Evolutionary conservation across 2,329 filamentous ascomycete genomes (phyloP).

Genomic region (Neoscytalidium dimidiatum): DNA sequence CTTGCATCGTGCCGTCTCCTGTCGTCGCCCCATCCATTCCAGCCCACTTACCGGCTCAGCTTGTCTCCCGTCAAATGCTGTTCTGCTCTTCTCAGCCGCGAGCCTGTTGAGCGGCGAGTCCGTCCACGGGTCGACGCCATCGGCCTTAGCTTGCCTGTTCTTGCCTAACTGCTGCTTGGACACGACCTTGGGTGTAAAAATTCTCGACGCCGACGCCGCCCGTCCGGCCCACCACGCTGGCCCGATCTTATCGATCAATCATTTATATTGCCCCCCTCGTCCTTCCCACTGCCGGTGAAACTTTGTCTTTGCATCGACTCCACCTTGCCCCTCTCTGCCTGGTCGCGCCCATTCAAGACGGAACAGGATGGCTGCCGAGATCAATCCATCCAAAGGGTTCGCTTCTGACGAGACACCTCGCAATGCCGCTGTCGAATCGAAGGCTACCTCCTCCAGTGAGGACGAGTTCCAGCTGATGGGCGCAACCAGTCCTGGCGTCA

Average conservation of each 20-base stretch:
- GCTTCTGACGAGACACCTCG: not conserved
- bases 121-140: not conserved
- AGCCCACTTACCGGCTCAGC: too few relatives aligned
- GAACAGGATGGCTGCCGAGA: conserved; percentile 1
- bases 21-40: not conserved
- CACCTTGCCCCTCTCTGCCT: not conserved
- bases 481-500: conserved; percentile 54
- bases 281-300: not conserved
- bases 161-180: not conserved
- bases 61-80: not conserved
- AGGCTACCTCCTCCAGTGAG: conserved; percentile 2
- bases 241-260: conserved; percentile 15
- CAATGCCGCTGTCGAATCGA: not conserved
- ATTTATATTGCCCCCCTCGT: not conserved
- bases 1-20: not conserved
- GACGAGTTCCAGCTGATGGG: conserved; percentile 27
- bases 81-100: not conserved
- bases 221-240: not conserved
- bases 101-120: not conserved
- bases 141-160: conserved; percentile 8
- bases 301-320: not conserved
- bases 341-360: not conserved
- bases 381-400: not conserved
- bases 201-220: conserved; percentile 6
- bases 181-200: not conserved